Base-by-base conservation (phyloP, 2,329 filamentous ascomycete genomes). In the Kalaharituber pfeilii region DNA sequence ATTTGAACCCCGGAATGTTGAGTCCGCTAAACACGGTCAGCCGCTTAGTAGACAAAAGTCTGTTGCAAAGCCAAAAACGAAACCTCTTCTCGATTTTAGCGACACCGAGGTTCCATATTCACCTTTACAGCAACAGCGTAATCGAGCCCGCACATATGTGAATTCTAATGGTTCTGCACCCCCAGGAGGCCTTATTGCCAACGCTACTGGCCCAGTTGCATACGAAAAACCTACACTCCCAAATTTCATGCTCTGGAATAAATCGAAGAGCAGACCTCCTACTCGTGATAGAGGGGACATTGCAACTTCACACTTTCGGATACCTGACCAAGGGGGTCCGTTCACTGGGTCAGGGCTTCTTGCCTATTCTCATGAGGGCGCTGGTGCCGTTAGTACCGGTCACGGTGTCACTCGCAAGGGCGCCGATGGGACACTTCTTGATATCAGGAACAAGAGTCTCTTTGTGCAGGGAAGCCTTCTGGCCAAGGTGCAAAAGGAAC, bases 291-390 rank as follows among this genome's bases (percentile, higher is more conserved):
- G 22, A 42, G 53, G 9, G 56, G 56, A 42, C 55, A 56, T 42
- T 56, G 53, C 11, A 56, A 52, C 7, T 51, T 47, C 15, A 11
- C 44, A 24, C 15, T 7, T 49, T 22, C 9, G n/a, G 28, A 6
- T 15, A 18, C 13, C 11, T 22, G 51, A 57, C 29, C 47, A 55
- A 22, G 45, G 56, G 39, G 44, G 33, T 22, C 53, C 57, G 11
- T 62, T 62, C 49, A 62, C 59, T 6, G 59, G 60, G n/a, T 51
- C 52, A 7, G 60, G 60, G 5, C 51, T 62, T 9, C 50, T 62
- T 28, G 55, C 59, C 27, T 36, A 58, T 33, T 53, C 45, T n/a
- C 53, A 56, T 22, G 25, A 50, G 15, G 55, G 51, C 24, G 53
- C 55, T 39, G 60, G 60, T 8, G 52, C 59, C n/a, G 51, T 33